phyloP scores from a whole-genome alignment of 208 protist genomes.

The Wallacemonas collosoma region DNA sequence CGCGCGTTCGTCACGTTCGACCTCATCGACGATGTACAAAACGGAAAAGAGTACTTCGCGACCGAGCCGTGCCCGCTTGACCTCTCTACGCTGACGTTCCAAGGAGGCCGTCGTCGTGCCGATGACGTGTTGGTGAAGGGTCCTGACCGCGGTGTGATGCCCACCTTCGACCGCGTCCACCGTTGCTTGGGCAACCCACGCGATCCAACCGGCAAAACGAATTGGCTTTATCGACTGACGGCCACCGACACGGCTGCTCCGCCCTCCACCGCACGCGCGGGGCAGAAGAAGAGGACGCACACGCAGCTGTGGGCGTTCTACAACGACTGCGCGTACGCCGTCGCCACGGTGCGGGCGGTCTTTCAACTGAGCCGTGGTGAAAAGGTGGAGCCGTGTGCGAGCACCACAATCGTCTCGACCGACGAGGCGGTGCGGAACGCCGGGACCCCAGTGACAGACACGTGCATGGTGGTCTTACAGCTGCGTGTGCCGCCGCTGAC shows the following conservation, averaged over 20 bases:
- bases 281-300: constrained; percentile 11
- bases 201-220: constrained; percentile 2
- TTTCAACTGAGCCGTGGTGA: constrained; percentile 14
- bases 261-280: constrained; percentile 53
- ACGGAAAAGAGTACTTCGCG: constrained; percentile 14
- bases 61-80: constrained; percentile 4
- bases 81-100: neutral
- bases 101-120: constrained; percentile 1
- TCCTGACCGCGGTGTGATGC: constrained; percentile 30
- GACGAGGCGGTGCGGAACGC: neutral
- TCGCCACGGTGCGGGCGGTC: constrained; percentile 33
- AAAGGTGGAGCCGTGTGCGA: constrained; percentile 8
- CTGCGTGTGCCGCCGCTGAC: constrained; percentile 41
- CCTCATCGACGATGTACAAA: constrained; percentile 24
- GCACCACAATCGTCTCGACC: neutral
- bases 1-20: constrained; percentile 9
- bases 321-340: constrained; percentile 51
- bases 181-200: constrained; percentile 45
- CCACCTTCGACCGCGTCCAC: constrained; percentile 42
- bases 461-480: constrained; percentile 6
- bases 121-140: constrained; percentile 23
- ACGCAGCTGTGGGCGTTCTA: constrained; percentile 61
- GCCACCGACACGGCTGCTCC: constrained; percentile 32
- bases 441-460: constrained; percentile 4
- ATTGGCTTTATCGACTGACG: constrained; percentile 10